Evolutionary conservation across 495 filamentous ascomycete genomes (phyloP).

Genomic region (Neurospora pannonica): DNA sequence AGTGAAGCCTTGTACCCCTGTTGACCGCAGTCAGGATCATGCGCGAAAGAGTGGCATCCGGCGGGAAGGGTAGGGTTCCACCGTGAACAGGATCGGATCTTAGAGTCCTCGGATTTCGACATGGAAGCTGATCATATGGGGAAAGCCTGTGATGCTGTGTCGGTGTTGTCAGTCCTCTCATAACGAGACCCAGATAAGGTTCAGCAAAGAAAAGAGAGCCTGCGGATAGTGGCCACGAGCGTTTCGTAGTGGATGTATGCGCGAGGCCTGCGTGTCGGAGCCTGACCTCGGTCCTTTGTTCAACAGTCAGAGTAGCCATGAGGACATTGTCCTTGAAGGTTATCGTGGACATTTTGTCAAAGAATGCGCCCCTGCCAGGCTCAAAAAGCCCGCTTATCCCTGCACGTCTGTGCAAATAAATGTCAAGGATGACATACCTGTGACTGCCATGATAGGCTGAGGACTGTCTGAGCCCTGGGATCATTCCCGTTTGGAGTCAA

Average conservation of each 20-base stretch:
- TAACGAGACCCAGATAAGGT: not conserved
- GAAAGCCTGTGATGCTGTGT: not conserved
- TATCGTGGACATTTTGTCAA: conserved; percentile 8
- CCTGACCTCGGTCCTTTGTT: not conserved
- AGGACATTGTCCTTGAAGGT: conserved; percentile 6
- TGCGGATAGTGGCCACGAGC: not conserved
- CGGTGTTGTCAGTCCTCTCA: not conserved
- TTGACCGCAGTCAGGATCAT: conserved; percentile 18
- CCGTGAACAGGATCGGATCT: conserved; percentile 26
- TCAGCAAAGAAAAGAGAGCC: not conserved
- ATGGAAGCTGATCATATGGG: conserved; percentile 23
- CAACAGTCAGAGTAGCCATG: conserved; percentile 1
- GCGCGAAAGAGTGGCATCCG: conserved; percentile 25
- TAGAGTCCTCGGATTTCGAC: conserved; percentile 18
- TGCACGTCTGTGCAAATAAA: conserved; percentile 11
- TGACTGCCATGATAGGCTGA: conserved; percentile 8
- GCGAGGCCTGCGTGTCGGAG: not conserved
- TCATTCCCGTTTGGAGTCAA: conserved; percentile 8
- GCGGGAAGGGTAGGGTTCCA: conserved; percentile 18
- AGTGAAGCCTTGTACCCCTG: conserved; percentile 12
- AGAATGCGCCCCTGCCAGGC: conserved; percentile 14
- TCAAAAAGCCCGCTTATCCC: conserved; percentile 9
- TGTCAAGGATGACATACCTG: conserved; percentile 11
- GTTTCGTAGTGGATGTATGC: not conserved
- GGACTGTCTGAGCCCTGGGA: conserved; percentile 10